A percentile compares a stretch with the other conserved stretches of the same genome.
These are phyloP conservation scores for Pisolithus microcarpus DNA, from an alignment of 768 basidiomycete species.

Conservation along the genomic window DNA sequence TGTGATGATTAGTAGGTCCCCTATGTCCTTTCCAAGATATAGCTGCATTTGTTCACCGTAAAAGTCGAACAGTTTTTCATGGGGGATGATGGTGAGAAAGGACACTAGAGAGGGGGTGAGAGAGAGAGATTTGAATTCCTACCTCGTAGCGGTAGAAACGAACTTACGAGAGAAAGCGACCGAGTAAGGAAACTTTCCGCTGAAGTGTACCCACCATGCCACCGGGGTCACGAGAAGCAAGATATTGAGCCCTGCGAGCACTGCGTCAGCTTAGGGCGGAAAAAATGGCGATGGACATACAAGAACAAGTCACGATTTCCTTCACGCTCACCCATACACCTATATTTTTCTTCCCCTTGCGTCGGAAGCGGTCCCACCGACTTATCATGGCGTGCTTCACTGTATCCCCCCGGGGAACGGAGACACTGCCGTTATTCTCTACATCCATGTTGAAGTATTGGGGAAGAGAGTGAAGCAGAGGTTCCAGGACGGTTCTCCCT, in stretches of 20 bases:
- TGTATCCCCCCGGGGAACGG: not conserved
- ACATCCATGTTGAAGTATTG: not conserved
- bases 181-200: slow-evolving; percentile 13
- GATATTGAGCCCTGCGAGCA: slow-evolving; percentile 45
- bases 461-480: too few relatives aligned
- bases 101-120: slow-evolving; percentile 37
- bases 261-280: slow-evolving; percentile 1
- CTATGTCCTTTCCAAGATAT: slow-evolving; percentile 49
- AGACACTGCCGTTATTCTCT: not conserved
- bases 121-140: not conserved
- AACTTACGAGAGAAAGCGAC: slow-evolving; percentile 41
- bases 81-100: slow-evolving; percentile 59
- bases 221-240: slow-evolving; percentile 52
- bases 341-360: slow-evolving; percentile 36
- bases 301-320: slow-evolving; percentile 45
- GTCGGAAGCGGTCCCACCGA: slow-evolving; percentile 9
- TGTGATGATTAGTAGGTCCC: slow-evolving; percentile 59
- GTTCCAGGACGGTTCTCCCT: not conserved
- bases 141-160: not conserved
- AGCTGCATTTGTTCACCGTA: slow-evolving; percentile 47
- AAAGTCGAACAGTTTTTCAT: slow-evolving; percentile 62
- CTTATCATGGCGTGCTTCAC: not conserved
- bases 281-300: slow-evolving; percentile 28
- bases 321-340: slow-evolving; percentile 38
- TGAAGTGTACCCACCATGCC: slow-evolving; percentile 55